Evolutionary conservation across 2,329 filamentous ascomycete species (phyloP).

Genomic region (Ceratocystis cacaofunesta): DNA sequence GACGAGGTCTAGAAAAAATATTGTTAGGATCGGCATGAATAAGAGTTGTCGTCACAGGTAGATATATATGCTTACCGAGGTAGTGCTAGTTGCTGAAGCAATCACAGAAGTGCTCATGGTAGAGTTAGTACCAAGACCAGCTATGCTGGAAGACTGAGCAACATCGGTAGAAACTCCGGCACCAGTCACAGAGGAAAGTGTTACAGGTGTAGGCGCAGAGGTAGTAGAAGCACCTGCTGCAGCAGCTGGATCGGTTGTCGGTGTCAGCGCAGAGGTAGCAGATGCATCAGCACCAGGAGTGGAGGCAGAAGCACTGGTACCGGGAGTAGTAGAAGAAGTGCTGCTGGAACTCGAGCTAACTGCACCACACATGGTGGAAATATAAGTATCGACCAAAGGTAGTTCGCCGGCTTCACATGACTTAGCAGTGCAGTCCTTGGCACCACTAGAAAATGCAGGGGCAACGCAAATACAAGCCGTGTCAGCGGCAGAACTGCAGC

Average conservation of each 20-base stretch:
- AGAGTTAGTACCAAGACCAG: conserved; percentile 14
- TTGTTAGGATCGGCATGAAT: background rate
- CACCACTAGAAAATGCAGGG: conserved; percentile 24
- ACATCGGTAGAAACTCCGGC: conserved; percentile 1
- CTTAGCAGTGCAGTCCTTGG: conserved; percentile 28
- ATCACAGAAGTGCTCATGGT: conserved; percentile 10
- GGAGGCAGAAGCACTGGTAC: conserved; percentile 5
- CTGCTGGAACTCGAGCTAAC: background rate
- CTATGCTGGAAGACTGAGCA: background rate
- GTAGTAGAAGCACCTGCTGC: background rate
- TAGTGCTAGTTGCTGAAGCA: background rate
- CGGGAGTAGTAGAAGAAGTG: conserved; percentile 1
- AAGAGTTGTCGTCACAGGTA: background rate
- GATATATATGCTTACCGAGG: background rate
- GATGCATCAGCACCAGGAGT: background rate
- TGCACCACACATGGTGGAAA: conserved; percentile 21
- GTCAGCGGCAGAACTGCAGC: conserved; percentile 20
- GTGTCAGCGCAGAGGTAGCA: background rate
- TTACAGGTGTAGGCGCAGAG: background rate
- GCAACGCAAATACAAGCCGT: conserved; percentile 29
- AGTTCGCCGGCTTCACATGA: conserved; percentile 21
- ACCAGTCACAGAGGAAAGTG: background rate
- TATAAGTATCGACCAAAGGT: conserved; percentile 22
- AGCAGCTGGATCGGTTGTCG: background rate
- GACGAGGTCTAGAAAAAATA: background rate